Base-by-base conservation (phyloP, 129 eudicot species). In the Artemisia tridentata region DNA sequence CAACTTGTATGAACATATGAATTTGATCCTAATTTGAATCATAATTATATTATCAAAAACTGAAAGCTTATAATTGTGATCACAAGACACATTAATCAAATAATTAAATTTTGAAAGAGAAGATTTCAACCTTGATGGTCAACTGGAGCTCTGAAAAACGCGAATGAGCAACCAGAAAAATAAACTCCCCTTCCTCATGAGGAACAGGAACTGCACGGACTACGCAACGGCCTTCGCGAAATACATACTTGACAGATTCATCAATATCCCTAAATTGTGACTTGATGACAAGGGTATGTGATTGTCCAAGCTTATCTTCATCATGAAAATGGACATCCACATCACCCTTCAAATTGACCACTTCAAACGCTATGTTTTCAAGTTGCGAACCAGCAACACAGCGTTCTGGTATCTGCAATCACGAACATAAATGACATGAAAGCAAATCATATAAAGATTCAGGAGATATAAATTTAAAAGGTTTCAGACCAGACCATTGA, bases 141-240 rank as follows among this genome's bases (percentile, higher is more conserved):
- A 72, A 62, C 5, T 74, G 78, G 17, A 88, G 84, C 47, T 84
- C 88, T 7, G 69, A 73, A 62, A 68, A 63, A 49, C 72, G 80
- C 11, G 97, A 78, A 68, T 91, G 92, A 72, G 78, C 69, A 63
- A 81, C 97, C 58, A 54, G 65, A 68, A 91, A 68, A 74, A 34
- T 77, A 67, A 78, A 78, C 7, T 59, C 73, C n/a, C 96, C 96
- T 56, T 66, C 81, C 43, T 54, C 52, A 14, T 29, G 12, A 63
- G 96, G 97, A 61, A 91, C 77, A 48, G 87, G 75, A 79, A 91
- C 68, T 15, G 87, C 16, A 53, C 83, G 87, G 69, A 91, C 74
- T 54, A 65, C 59, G 63, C 97, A 91, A 21, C 82, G 81, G 5
- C 96, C 97, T 58, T 59, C 53, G 45, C 75, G 80, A 68, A 91